Evolutionary conservation across 768 basidiomycete species (phyloP).

Genomic region (Chalciporus piperatus): DNA sequence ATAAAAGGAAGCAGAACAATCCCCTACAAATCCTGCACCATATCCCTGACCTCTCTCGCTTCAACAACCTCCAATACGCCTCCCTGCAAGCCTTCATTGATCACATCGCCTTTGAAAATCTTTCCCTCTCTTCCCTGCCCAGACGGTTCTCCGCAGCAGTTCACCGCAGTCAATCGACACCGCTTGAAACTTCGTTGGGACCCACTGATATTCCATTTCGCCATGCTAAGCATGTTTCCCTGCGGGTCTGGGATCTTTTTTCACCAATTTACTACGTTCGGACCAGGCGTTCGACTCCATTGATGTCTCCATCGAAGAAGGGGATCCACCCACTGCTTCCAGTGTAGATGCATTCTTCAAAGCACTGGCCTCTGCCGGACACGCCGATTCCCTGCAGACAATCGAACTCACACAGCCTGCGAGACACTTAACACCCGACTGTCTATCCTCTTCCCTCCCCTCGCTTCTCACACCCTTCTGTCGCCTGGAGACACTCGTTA

Average conservation of each 20-base stretch:
- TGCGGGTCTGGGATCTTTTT: constrained; percentile 2
- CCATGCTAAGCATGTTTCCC: background rate
- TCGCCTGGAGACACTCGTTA: background rate
- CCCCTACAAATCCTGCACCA: no score
- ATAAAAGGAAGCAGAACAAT: no score
- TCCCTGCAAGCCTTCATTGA: no score
- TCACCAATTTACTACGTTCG: background rate
- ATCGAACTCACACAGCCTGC: background rate
- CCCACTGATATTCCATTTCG: background rate
- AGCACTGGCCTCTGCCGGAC: background rate
- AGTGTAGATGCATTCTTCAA: background rate
- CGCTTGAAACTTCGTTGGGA: background rate
- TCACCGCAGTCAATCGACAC: background rate
- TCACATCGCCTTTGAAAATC: background rate
- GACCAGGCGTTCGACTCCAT: background rate
- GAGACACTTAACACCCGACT: no score
- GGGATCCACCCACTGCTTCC: background rate
- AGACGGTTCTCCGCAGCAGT: background rate
- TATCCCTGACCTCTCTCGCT: no score
- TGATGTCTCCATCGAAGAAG: no score
- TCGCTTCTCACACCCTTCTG: background rate
- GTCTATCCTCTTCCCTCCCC: background rate
- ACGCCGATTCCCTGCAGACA: background rate
- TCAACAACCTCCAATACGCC: no score
- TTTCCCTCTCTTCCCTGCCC: background rate